These are phyloP conservation scores for Henckelia pumila DNA, from an alignment of 257 asterid genomes.

Conservation along the genomic window DNA sequence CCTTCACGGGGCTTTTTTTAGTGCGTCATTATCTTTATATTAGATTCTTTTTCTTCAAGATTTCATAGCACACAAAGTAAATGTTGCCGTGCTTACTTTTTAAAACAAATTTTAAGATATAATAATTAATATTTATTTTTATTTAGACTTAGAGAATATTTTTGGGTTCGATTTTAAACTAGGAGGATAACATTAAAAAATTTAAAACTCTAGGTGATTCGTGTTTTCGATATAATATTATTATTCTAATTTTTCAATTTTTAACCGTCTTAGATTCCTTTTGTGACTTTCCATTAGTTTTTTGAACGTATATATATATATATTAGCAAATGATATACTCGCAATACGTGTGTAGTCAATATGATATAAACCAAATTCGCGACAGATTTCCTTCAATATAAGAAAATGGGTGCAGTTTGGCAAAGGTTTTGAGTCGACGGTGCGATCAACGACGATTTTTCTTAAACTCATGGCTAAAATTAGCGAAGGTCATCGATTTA, in stretches of 20 bases:
- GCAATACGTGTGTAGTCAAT: no score
- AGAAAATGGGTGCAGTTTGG: no score
- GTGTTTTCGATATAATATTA: background rate
- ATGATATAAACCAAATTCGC: no score
- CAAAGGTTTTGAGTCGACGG: no score
- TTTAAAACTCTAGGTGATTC: background rate
- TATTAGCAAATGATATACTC: no score
- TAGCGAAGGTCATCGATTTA: background rate
- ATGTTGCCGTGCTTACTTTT: background rate
- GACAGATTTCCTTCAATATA: no score
- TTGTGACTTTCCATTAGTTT: background rate
- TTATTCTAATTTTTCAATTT: background rate
- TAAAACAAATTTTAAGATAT: background rate
- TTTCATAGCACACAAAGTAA: background rate
- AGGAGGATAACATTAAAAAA: background rate
- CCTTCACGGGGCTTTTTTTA: slow-evolving; percentile 15
- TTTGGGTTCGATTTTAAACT: no score
- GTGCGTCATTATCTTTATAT: slow-evolving; percentile 25
- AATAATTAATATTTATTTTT: no score
- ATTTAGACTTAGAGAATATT: background rate
- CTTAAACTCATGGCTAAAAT: no score
- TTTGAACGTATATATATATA: background rate
- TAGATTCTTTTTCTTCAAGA: background rate
- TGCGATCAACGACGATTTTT: no score
- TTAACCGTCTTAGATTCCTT: background rate